Evolutionary conservation across 2,329 filamentous ascomycete species (phyloP), one percentile per base, ranked within the genome.

Genomic region (Apiospora saccharicola): DNA sequence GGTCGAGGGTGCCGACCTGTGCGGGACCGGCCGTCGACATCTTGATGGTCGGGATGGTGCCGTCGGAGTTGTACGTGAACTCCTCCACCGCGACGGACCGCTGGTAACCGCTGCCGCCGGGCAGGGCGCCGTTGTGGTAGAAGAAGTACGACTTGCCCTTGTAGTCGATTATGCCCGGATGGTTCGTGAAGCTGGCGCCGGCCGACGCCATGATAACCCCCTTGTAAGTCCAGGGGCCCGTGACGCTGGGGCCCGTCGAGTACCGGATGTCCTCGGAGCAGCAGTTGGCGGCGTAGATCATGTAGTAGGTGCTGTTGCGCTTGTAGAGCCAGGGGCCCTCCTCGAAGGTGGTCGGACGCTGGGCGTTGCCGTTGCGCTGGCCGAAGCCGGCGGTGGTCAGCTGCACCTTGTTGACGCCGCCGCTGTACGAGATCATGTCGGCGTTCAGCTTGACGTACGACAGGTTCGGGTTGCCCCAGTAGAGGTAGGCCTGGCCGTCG

Each of bases 401-500:
- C 43, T 71, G 53, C 1, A 79, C 73, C 68, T 76, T 69, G n/a
- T 72, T 72, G 68, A 76, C 13, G 57, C 72, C 68, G 51, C 79
- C 80, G 53, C 75, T 77, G 74, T 80, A 82, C 2, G 80, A 82
- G 14, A 81, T 76, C 83, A 84, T 84, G 76, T 84, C 82, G 13
- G 76, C 73, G 75, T 84, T 84, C 19, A 85, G 73, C 74, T 79
- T 82, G 47, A 84, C 81, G 70, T 84, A 84, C 73, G 76, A 81
- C 49, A 82, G 76, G 34, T 77, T 74, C 37, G 83, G 80, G 51
- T 83, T 82, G 37, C 82, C 83, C 76, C 82, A 84, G 77, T 83
- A 84, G 71, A 85, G 75, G 77, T 84, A 85, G 0, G 82, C 83
- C 75, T 84, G 83, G 67, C 82, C 83, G 68, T 84, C 81, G 69